These are phyloP conservation scores for Colletotrichum liaoningense DNA, from an alignment of 2,329 filamentous ascomycete genomes.

Conservation along the genomic window DNA sequence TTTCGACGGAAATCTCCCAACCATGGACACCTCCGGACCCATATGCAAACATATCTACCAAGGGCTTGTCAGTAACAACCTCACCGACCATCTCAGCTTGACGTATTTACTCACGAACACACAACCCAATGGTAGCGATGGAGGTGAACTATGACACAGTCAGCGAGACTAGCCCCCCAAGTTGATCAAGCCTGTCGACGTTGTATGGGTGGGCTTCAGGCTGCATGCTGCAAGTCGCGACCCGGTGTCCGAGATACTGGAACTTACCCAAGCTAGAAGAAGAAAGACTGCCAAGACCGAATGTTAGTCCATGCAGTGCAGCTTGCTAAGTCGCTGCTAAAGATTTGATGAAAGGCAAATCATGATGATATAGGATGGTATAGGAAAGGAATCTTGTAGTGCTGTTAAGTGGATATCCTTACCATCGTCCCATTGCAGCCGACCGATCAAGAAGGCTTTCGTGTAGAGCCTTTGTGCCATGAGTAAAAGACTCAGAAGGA, in stretches of 20 bases:
- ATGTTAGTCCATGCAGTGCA: not conserved
- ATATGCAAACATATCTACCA: slow-evolving; percentile 43
- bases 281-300: not conserved
- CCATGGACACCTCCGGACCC: slow-evolving; percentile 43
- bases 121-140: slow-evolving; percentile 14
- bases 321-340: not conserved
- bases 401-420: not conserved
- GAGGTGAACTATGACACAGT: slow-evolving; percentile 17
- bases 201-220: not conserved
- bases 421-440: slow-evolving; percentile 37
- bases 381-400: not conserved
- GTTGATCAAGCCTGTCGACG: not conserved
- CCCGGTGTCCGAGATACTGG: not conserved
- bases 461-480: slow-evolving; percentile 45
- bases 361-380: not conserved
- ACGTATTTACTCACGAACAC: slow-evolving; percentile 4
- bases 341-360: not conserved
- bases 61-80: not conserved
- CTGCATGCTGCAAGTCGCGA: not conserved
- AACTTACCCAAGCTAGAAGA: slow-evolving; percentile 11
- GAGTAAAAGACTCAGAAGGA: slow-evolving; percentile 42
- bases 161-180: not conserved
- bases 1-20: slow-evolving; percentile 45
- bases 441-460: slow-evolving; percentile 30
- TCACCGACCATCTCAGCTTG: not conserved